Base-by-base conservation (phyloP, 352 stramenopile species). In the Phytophthora citricola region DNA sequence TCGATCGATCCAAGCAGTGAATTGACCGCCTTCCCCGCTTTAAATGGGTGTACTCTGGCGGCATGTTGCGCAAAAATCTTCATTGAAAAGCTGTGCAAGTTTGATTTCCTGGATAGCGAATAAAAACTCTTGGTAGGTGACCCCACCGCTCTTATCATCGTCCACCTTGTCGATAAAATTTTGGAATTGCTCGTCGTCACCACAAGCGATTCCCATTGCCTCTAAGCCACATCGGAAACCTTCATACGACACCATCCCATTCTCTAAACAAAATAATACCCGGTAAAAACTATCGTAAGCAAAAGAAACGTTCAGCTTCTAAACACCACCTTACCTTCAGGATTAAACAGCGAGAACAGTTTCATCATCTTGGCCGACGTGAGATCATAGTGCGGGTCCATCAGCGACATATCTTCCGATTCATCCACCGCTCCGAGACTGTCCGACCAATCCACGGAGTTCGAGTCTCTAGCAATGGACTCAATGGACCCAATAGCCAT, bases 81-180 rank as follows among this genome's bases (percentile, higher is more conserved):
- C 60, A 34, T 78, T 89, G 48, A 97, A 94, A 47, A 97, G 80
- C 45, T 96, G 86, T 14, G 88, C 89, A 29, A 95, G 69, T 61
- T 97, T 97, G 61, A 97, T 93, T 49, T 93, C 89, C 54, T 97
- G 89, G 40, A 97, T 89, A 20, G 88, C 85, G 32, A 86, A 83
- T 57, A 93, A 69, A 66, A 97, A 97, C 52, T 97, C 87, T 17
- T 89, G 64, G 66, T 90, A 94, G 38, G 86, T 92, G 63, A 97
- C 88, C 15, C 84, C 80, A 17, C 83, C 84, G 70, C 89, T 93
- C 34, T 85, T 71, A 53, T 97, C 87, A 53, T 92, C 83, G 56
- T 97, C 88, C 8, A 96, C 76, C 38, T 94, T 91, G 4, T 81
- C 43, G 39, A 95, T 89, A 60, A 96, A 92, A 6, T 70, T 51